Base-by-base conservation (phyloP, 371 early-diverging fungal genomes). In the Lichtheimia corymbifera region DNA sequence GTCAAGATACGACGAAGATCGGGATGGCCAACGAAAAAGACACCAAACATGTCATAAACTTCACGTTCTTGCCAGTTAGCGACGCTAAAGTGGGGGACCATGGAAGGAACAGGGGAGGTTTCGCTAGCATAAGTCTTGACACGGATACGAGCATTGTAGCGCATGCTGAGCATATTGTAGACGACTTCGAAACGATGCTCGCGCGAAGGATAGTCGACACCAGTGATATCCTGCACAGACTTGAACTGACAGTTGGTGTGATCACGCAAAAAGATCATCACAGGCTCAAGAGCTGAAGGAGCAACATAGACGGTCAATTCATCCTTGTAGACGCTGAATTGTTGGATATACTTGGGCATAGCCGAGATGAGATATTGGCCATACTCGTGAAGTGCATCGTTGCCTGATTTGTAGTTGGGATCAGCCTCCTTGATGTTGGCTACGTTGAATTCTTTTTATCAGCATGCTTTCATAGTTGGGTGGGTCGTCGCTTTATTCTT, bases 61-160 rank as follows among this genome's bases (percentile, higher is more conserved):
- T 98, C 99, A 73, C 99, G 91, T 80, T 98, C 99, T 63, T 92
- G 90, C 99, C 99, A 98, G 81, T 95, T 97, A 42, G 96, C 96
- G 44, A 91, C 88, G 62, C 82, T 86, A 78, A 84, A 95, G 28
- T 96, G 60, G 49, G 83, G 79, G 0, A 86, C 85, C 25, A 83
- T 68, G 15, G 92, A 94, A 14, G 98, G 98, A 4, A 98, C 95
- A 27, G 96, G 92, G 9, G 89, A 85, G 24, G 86, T 86, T 74
- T 98, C 98, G 63, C 88, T 91, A 22, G 94, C 90, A 66, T 97
- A 97, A 17, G 98, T 98, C 83, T 97, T 97, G 68, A 98, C 94
- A 58, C 97, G 90, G 72, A 98, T 89, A 61, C 98, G 93, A n/a
- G 91, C 85, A 82, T 96, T 96, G 84, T 89, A 92, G 50, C 88